Conservation (phyloP, 257 asterid genomes). For the Nicotiana obtusifolia region DNA sequence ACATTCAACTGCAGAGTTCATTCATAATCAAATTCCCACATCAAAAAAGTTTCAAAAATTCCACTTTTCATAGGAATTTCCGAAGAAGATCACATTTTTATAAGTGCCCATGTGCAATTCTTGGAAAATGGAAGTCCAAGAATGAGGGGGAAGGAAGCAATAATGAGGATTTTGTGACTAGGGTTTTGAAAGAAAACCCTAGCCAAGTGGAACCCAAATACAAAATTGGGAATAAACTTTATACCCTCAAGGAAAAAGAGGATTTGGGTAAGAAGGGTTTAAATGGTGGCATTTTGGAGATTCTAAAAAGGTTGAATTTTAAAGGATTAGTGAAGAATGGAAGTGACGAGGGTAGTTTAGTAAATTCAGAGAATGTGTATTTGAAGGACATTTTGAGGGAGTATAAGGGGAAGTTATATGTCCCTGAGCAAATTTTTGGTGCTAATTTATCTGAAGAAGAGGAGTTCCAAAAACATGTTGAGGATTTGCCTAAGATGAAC, state of each 20-base stretch:
- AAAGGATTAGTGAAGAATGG: constrained; percentile 37
- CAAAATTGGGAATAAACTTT: constrained; percentile 61
- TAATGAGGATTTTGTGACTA: constrained; percentile 73
- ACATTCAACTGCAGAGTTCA: constrained; percentile 13
- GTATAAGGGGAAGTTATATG: constrained; percentile 87
- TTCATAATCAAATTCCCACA: constrained; percentile 26
- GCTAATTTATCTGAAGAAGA: constrained; percentile 75
- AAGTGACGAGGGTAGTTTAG: constrained; percentile 21
- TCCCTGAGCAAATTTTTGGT: constrained; percentile 84
- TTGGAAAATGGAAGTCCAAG: constrained; percentile 30
- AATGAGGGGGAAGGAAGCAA: constrained; percentile 19
- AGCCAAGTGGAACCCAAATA: constrained; percentile 86
- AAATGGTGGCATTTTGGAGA: constrained; percentile 33
- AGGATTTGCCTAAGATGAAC: constrained; percentile 69
- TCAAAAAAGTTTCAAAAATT: constrained; percentile 16
- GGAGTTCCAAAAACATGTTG: constrained; percentile 62
- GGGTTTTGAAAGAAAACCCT: constrained; percentile 89
- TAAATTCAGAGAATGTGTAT: constrained; percentile 53
- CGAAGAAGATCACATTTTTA: constrained; percentile 22
- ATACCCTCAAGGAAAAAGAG: constrained; percentile 78
- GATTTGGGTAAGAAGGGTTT: constrained; percentile 37
- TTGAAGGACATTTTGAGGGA: constrained; percentile 90
- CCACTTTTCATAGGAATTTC: constrained; percentile 18
- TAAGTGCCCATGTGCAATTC: constrained; percentile 31
- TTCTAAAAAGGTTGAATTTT: constrained; percentile 51